Evolutionary conservation across 129 eudicot genomes (phyloP).

Genomic region (Deinandra increscens): DNA sequence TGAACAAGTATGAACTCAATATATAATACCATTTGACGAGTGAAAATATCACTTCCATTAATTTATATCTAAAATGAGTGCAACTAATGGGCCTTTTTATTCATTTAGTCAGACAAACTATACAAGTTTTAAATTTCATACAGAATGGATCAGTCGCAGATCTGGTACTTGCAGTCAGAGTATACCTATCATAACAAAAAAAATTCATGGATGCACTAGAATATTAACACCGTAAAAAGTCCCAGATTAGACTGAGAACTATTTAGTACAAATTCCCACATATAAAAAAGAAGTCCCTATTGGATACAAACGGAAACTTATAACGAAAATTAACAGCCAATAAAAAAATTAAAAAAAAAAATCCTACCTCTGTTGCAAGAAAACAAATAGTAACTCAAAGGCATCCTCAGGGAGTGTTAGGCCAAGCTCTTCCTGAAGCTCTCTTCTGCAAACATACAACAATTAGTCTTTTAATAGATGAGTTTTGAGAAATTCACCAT

Average conservation of each 20-base stretch:
- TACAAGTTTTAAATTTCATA: constrained; percentile 1
- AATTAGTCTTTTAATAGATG: constrained; percentile 2
- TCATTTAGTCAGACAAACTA: neutral
- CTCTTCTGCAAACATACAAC: constrained; percentile 66
- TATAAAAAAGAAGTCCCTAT: neutral
- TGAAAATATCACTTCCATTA: neutral
- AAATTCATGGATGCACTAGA: neutral
- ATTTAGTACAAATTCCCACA: neutral
- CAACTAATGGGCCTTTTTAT: neutral
- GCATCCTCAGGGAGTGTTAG: constrained; percentile 83
- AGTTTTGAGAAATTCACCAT: constrained; percentile 1
- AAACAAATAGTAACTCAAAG: constrained; percentile 74
- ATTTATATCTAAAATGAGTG: neutral
- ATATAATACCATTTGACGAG: constrained; percentile 9
- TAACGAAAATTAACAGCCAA: neutral
- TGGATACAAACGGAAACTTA: neutral
- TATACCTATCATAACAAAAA: neutral
- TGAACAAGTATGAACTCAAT: neutral
- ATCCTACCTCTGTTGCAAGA: constrained; percentile 65
- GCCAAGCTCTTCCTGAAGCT: constrained; percentile 96
- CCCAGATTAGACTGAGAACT: neutral
- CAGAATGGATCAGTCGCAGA: constrained; percentile 9
- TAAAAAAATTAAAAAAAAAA: neutral
- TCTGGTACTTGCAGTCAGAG: neutral
- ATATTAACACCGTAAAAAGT: neutral